Percentiles rank a stretch among this genome's conserved stretches.
These are phyloP conservation scores for Rhinocladiella similis DNA, from an alignment of 2,329 filamentous ascomycete species.

Conservation along the genomic window DNA sequence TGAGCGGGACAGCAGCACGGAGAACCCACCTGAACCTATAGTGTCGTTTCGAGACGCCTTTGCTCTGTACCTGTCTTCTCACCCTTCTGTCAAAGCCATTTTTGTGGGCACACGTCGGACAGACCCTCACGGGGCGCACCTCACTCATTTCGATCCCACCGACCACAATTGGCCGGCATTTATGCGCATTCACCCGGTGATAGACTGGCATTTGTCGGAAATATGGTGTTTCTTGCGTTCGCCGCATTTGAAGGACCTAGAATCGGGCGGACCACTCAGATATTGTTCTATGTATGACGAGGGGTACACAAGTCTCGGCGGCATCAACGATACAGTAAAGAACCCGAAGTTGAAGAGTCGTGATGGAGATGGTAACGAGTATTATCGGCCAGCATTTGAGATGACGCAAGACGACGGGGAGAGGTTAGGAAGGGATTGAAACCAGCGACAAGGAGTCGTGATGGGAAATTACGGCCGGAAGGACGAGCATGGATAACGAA, in stretches of 20 bases:
- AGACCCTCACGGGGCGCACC: constrained; percentile 79
- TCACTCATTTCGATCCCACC: constrained; percentile 83
- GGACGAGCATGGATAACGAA: too few relatives aligned
- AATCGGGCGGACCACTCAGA: constrained; percentile 49
- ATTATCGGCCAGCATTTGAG: constrained; percentile 73
- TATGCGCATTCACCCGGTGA: constrained; percentile 90
- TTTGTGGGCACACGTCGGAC: constrained; percentile 87
- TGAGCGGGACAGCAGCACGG: not conserved
- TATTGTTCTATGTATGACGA: constrained; percentile 87
- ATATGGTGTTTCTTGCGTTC: constrained; percentile 78
- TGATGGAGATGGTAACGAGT: constrained; percentile 33
- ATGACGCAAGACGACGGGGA: constrained; percentile 74
- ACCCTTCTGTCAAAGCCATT: constrained; percentile 66
- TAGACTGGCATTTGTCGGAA: constrained; percentile 96
- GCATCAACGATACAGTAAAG: constrained; percentile 81
- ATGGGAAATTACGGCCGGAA: too few relatives aligned
- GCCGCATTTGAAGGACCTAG: constrained; percentile 61
- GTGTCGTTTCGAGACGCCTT: constrained; percentile 75
- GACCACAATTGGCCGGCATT: constrained; percentile 89
- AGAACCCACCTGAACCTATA: constrained; percentile 11
- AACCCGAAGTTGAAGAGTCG: constrained; percentile 69
- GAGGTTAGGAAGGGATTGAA: constrained; percentile 68
- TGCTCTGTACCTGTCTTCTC: constrained; percentile 64
- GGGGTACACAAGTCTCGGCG: constrained; percentile 91
- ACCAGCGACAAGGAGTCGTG: not conserved